Base-by-base conservation (phyloP, 2,329 filamentous ascomycete genomes). In the Trichophyton simii region DNA sequence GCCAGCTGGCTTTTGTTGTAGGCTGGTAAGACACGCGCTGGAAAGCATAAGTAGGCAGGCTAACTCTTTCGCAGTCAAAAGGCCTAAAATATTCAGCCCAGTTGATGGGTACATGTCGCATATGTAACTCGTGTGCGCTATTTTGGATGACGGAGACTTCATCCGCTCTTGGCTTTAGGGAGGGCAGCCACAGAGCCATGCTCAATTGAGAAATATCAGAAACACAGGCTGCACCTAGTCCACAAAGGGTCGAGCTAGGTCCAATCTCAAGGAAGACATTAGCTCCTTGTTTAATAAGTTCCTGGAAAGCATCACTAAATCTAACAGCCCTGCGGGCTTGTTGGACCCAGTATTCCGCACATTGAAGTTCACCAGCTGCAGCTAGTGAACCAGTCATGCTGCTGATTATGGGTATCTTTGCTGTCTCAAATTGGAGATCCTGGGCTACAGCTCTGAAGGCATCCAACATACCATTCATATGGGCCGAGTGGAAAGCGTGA, bases 381-480 rank as follows among this genome's bases (percentile, higher is more conserved):
- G 25, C 54, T 36, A 57, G 31, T 57, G 7, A 11, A n/a, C 54
- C 54, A 3, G 54, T 36, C 54, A 57, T 57, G 31, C 54, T 57
- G 7, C 54, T 57, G 31, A 57, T 57, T n/a, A 57, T 57, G 22
- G 54, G 54, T 20, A 57, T 57, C 5, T 57, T 57, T 18, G 54
- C 22, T 18, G 54, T 15, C 9, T 41, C 36, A n/a, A 57, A 57
- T 20, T 36, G 31, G n/a, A 57, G n/a, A n/a, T 8, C 38, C 18
- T 59, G 7, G 20, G 36, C 18, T 28, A 25, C 41, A 46, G 22
- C 57, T n/a, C 38, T 59, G 57, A 59, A 59, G 15, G 42, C 34
- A 42, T 59, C 22, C 4, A 59, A 9, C 57, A 59, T 59, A 11
- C 36, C 36, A 41, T 59, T n/a, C 57, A 59, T 59, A 36, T 59